Evolutionary conservation across 106 monocot species (phyloP).

Genomic region (Ottelia alismoides): DNA sequence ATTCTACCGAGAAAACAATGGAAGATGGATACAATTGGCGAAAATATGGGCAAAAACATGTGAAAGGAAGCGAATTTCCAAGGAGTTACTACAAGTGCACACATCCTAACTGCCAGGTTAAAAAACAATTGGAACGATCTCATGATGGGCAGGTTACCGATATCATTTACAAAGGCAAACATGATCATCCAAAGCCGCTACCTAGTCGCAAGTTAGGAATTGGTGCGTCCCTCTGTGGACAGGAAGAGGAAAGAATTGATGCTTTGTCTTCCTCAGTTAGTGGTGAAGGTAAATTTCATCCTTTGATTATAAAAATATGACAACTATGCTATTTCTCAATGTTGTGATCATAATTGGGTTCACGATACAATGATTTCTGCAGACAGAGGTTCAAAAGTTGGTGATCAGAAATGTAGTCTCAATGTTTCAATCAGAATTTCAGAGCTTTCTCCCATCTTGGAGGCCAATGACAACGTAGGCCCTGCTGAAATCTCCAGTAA

Average conservation of each 20-base stretch:
- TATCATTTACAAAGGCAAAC: slow-evolving; percentile 64
- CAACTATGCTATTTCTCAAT: too few relatives aligned
- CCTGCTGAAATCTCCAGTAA: slow-evolving; percentile 26
- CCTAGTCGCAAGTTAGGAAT: slow-evolving; percentile 46
- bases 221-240: slow-evolving; percentile 33
- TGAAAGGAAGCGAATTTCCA: slow-evolving; percentile 96
- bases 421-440: slow-evolving; percentile 24
- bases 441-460: slow-evolving; percentile 38
- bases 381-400: slow-evolving; percentile 38
- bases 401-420: slow-evolving; percentile 11
- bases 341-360: too few relatives aligned
- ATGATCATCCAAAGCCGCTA: slow-evolving; percentile 93
- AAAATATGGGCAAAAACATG: slow-evolving; percentile 98
- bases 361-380: too few relatives aligned
- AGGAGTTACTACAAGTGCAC: slow-evolving; percentile 97
- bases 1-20: slow-evolving; percentile 33
- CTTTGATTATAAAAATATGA: too few relatives aligned
- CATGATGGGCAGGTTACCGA: slow-evolving; percentile 91
- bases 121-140: slow-evolving; percentile 89
- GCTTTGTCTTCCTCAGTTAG: slow-evolving; percentile 16
- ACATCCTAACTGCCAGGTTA: slow-evolving; percentile 91
- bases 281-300: slow-evolving; percentile 1
- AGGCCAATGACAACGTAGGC: slow-evolving; percentile 49
- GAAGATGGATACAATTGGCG: slow-evolving; percentile 99
- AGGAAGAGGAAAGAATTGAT: slow-evolving; percentile 48